Base-by-base conservation (phyloP, 495 filamentous ascomycete species). In the Glonium stellatum region DNA sequence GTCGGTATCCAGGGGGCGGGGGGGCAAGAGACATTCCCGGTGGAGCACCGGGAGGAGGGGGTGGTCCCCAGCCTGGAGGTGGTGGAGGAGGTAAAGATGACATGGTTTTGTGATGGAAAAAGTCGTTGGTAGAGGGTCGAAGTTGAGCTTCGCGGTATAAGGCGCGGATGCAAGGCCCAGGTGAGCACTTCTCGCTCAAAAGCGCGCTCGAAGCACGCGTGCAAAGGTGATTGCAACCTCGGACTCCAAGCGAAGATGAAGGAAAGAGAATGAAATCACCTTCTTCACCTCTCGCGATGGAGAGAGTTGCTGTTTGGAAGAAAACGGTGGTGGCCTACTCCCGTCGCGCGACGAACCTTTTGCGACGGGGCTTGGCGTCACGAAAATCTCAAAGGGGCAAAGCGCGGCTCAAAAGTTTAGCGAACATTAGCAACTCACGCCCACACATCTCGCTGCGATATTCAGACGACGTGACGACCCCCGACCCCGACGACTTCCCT, bases 21-120 rank as follows among this genome's bases (percentile, higher is more conserved):
- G 90, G 90, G 54, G 87, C 87, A 65, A 85, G 77, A 54, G 83
- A 81, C 69, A 88, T 84, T 69, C 86, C 87, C 31, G 88, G 87
- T 42, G 89, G 90, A 50, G 89, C 89, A 39, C 62, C 65, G 6
- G 89, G 85, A 25, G 88, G 86, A 60, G 88, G 87, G 61, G 86
- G 86, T 44, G 83, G 79, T 60, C 85, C 84, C 82, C 83, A 85
- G 67, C 87, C 87, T 48, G 89, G 88, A 50, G 89, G 89, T 49
- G 92, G 90, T 70, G 74, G 52, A 31, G 77, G 78, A 77, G 84
- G 84, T 64, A 86, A 72, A 65, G 84, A 89, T 61, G 89, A 87
- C 91, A 96, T 96, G 62, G 66, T 79, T 73, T 75, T 55, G 61
- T 23, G 67, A 19, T 37, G n/a, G 52, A 37, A 4, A 31, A 37